Percentiles rank a stretch among this genome's conserved stretches.
phyloP scores from a whole-genome alignment of 257 asterid species.

The Solanum paucissectum region DNA sequence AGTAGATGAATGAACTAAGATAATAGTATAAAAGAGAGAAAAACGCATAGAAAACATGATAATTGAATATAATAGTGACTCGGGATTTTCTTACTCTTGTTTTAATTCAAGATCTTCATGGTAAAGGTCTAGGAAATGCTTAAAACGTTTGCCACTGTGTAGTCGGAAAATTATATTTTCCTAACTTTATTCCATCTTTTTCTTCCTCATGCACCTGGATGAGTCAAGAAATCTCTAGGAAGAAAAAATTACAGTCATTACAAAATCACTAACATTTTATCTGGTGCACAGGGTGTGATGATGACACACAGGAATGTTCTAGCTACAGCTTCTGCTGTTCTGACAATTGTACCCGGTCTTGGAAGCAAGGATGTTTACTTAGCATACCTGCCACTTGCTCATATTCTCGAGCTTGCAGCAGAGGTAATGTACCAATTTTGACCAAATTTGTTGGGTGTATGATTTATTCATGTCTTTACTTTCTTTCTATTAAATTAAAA shows the following conservation, averaged over 20 bases:
- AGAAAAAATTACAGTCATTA: not conserved
- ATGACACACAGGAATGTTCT: slow-evolving; percentile 91
- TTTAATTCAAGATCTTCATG: not conserved
- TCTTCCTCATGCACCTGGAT: not conserved
- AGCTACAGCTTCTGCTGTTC: slow-evolving; percentile 88
- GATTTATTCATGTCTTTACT: not conserved
- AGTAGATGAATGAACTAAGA: not conserved
- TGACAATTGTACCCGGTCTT: slow-evolving; percentile 78
- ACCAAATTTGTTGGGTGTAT: not conserved
- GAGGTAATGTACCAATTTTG: slow-evolving; percentile 43
- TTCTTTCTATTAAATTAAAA: not conserved
- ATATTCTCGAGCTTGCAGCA: slow-evolving; percentile 94
- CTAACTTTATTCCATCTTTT: not conserved
- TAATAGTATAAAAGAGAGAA: not conserved
- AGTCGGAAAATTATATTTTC: not conserved
- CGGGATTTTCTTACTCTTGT: not conserved
- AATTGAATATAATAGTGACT: not conserved
- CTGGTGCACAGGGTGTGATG: slow-evolving; percentile 76
- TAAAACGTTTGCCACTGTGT: not conserved
- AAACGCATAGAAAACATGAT: not conserved
- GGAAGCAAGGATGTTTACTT: slow-evolving; percentile 72
- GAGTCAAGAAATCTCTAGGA: not conserved
- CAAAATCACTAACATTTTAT: not conserved
- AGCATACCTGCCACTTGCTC: slow-evolving; percentile 94
- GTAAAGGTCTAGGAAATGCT: not conserved